A percentile compares a stretch with the other conserved stretches of the same genome.
phyloP scores from a whole-genome alignment of 768 basidiomycete genomes.

The Hericium alpestre region DNA sequence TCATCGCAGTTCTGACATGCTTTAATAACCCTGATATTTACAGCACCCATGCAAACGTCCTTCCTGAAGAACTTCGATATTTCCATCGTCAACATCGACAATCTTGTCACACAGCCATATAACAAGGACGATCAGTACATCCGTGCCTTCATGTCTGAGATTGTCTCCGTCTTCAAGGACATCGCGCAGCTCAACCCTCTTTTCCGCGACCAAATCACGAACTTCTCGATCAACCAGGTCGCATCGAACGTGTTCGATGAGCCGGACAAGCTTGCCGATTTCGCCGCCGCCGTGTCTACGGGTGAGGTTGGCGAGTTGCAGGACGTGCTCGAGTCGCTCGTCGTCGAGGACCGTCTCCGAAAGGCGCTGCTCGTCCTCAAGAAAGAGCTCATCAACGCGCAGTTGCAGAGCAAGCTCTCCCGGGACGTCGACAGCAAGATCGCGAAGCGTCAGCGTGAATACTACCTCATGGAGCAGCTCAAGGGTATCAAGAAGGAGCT shows the following conservation, averaged over 20 bases:
- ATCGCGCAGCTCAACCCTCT: constrained; percentile 94
- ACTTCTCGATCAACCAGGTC: constrained; percentile 88
- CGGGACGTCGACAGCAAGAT: constrained; percentile 93
- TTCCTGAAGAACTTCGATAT: constrained; percentile 76
- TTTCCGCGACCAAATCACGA: constrained; percentile 97
- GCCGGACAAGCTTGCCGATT: constrained; percentile 94
- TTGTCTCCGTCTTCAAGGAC: constrained; percentile 96
- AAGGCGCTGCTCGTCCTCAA: constrained; percentile 89
- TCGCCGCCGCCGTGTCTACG: constrained; percentile 89
- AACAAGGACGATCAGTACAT: constrained; percentile 92
- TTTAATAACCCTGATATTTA: constrained; percentile 5
- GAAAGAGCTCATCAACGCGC: constrained; percentile 96
- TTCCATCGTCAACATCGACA: constrained; percentile 83
- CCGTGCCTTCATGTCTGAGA: constrained; percentile 92
- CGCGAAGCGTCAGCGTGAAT: constrained; percentile 87
- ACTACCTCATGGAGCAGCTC: constrained; percentile 93
- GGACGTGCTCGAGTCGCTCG: constrained; percentile 80
- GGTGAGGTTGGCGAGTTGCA: constrained; percentile 91
- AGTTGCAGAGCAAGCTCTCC: constrained; percentile 85
- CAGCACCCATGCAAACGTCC: constrained; percentile 66
- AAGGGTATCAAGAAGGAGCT: constrained; percentile 95
- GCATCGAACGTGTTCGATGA: constrained; percentile 94
- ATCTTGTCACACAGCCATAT: constrained; percentile 71
- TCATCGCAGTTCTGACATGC: background rate
- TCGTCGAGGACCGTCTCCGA: constrained; percentile 79